Percentiles rank a stretch among this genome's conserved stretches.
These are phyloP conservation scores for Diplocarpon mali DNA, from an alignment of 2,329 filamentous ascomycete species.

Conservation along the genomic window DNA sequence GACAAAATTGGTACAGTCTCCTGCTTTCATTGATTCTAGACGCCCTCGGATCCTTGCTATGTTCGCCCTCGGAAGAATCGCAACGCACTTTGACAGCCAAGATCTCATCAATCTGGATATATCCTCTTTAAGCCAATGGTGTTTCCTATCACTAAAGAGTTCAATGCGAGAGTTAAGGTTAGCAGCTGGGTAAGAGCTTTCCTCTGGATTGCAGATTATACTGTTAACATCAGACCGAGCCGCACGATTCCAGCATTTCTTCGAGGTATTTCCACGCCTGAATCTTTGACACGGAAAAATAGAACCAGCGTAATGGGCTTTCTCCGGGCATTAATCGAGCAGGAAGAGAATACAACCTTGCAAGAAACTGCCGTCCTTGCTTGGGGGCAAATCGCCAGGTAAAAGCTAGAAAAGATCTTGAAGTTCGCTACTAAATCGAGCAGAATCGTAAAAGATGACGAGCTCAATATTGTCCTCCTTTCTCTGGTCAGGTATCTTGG, in stretches of 20 bases:
- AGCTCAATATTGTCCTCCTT: slow-evolving; percentile 76
- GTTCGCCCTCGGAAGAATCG: slow-evolving; percentile 56
- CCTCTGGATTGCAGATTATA: background rate
- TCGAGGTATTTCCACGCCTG: slow-evolving; percentile 32
- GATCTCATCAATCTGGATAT: slow-evolving; percentile 54
- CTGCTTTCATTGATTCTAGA: slow-evolving; percentile 41
- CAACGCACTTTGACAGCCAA: slow-evolving; percentile 51
- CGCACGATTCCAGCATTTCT: slow-evolving; percentile 58
- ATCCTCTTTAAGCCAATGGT: slow-evolving; percentile 66
- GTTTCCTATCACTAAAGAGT: slow-evolving; percentile 69
- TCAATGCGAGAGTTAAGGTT: slow-evolving; percentile 78
- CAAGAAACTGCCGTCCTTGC: slow-evolving; percentile 79
- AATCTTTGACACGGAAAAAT: slow-evolving; percentile 38
- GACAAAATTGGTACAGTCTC: slow-evolving; percentile 32
- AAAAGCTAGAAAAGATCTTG: slow-evolving; percentile 21
- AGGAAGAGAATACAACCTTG: slow-evolving; percentile 52
- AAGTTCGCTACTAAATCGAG: background rate
- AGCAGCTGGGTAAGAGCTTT: slow-evolving; percentile 49
- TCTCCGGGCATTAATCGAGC: slow-evolving; percentile 61
- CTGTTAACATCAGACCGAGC: slow-evolving; percentile 30
- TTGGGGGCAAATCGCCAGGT: slow-evolving; percentile 74
- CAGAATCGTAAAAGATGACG: slow-evolving; percentile 63
- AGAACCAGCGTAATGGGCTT: slow-evolving; percentile 59
- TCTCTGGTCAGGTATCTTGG: slow-evolving; percentile 81
- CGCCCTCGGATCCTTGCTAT: slow-evolving; percentile 59